phyloP scores from a whole-genome alignment of 1,139 yeast genomes.

The Hyphopichia fennica region DNA sequence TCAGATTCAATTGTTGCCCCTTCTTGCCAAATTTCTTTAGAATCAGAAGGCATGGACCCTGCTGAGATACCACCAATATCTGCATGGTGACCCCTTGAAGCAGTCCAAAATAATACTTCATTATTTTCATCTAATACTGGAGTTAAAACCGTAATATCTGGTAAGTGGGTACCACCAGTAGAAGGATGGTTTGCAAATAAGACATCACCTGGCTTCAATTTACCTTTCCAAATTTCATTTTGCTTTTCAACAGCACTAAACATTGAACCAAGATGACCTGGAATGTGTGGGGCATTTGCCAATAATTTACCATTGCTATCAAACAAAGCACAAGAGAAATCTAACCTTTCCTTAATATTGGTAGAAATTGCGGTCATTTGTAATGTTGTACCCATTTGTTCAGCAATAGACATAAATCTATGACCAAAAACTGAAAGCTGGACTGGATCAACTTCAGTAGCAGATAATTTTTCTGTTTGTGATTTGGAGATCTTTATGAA shows the following conservation, averaged over 20 bases:
- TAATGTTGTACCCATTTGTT: slow-evolving; percentile 82
- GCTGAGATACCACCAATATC: slow-evolving; percentile 49
- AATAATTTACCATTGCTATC: slow-evolving; percentile 74
- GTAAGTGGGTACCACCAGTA: slow-evolving; percentile 80
- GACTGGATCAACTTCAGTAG: slow-evolving; percentile 58
- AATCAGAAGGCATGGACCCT: slow-evolving; percentile 49
- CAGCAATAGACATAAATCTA: slow-evolving; percentile 86
- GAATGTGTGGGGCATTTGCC: slow-evolving; percentile 87
- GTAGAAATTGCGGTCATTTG: slow-evolving; percentile 82
- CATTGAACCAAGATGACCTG: slow-evolving; percentile 87
- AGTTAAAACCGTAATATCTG: slow-evolving; percentile 80
- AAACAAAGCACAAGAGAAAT: slow-evolving; percentile 82
- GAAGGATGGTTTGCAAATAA: slow-evolving; percentile 77
- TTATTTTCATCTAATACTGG: slow-evolving; percentile 44
- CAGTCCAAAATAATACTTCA: slow-evolving; percentile 45
- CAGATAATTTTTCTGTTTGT: slow-evolving; percentile 22
- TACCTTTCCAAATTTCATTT: slow-evolving; percentile 61
- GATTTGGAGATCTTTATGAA: slow-evolving; percentile 36
- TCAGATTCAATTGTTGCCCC: slow-evolving; percentile 46
- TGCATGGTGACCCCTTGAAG: slow-evolving; percentile 50
- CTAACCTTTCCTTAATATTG: slow-evolving; percentile 81
- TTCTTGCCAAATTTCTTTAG: slow-evolving; percentile 44
- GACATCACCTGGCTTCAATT: slow-evolving; percentile 68
- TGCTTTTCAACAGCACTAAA: slow-evolving; percentile 77
- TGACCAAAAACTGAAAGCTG: slow-evolving; percentile 78